These are phyloP conservation scores for Nemania serpens DNA, from an alignment of 2,329 filamentous ascomycete genomes.

Conservation along the genomic window DNA sequence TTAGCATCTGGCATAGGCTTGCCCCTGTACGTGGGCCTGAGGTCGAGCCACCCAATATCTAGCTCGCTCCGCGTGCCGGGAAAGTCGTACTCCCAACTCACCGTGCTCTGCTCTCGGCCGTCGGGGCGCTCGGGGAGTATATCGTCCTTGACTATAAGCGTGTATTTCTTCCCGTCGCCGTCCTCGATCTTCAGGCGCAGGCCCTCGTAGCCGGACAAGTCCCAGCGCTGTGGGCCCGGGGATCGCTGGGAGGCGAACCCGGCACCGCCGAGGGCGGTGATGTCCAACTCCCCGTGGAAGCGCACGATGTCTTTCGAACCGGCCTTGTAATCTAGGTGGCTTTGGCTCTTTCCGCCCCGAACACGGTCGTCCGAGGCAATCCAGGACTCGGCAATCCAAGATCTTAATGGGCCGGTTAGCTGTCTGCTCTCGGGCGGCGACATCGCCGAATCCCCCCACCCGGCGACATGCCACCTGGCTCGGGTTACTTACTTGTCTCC, in stretches of 20 bases:
- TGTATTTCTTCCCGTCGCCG: slow-evolving; percentile 71
- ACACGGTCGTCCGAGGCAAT: slow-evolving; percentile 75
- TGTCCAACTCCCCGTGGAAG: slow-evolving; percentile 75
- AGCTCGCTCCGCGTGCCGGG: slow-evolving; percentile 47
- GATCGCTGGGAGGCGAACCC: slow-evolving; percentile 83
- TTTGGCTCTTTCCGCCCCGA: slow-evolving; percentile 71
- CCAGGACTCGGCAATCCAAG: slow-evolving; percentile 67
- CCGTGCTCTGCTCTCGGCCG: slow-evolving; percentile 71
- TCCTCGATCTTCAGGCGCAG: slow-evolving; percentile 58
- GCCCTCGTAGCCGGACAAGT: slow-evolving; percentile 67
- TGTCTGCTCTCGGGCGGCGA: background rate
- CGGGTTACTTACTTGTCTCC: slow-evolving; percentile 44
- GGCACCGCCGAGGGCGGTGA: slow-evolving; percentile 74
- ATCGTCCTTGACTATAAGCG: slow-evolving; percentile 74
- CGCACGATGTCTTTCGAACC: slow-evolving; percentile 47
- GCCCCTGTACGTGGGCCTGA: slow-evolving; percentile 76
- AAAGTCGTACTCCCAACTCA: slow-evolving; percentile 79
- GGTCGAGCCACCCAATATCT: slow-evolving; percentile 65
- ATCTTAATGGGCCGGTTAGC: slow-evolving; percentile 46
- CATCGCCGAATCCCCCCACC: too few species aligned
- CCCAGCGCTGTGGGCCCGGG: slow-evolving; percentile 61
- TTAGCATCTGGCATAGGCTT: slow-evolving; percentile 63
- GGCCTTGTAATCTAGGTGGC: slow-evolving; percentile 48
- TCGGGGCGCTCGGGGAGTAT: slow-evolving; percentile 61
- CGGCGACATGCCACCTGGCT: too few species aligned